Evolutionary conservation across 2,329 filamentous ascomycete species (phyloP).

Genomic region (Aspergillus tamarii): DNA sequence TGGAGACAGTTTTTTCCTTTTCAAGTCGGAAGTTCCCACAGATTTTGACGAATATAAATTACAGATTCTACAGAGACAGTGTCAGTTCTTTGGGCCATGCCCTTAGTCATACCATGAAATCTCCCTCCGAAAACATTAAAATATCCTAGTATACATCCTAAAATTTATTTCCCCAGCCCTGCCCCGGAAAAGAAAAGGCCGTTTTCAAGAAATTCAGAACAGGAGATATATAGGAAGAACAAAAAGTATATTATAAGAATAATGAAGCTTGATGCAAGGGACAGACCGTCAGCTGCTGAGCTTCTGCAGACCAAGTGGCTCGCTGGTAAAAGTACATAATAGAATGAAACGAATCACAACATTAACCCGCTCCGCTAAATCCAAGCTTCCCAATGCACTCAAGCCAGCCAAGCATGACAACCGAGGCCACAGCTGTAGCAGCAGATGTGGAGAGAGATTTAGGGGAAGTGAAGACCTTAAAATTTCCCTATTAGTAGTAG

Average conservation of each 20-base stretch:
- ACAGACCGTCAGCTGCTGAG: slow-evolving; percentile 44
- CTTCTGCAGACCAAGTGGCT: slow-evolving; percentile 45
- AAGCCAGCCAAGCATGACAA: too few relatives aligned
- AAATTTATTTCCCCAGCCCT: background rate
- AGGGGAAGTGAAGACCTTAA: too few relatives aligned
- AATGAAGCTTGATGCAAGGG: slow-evolving; percentile 42
- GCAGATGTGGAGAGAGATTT: too few relatives aligned
- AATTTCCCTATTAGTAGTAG: too few relatives aligned
- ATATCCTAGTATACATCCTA: background rate
- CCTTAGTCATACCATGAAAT: slow-evolving; percentile 1
- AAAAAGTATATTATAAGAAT: slow-evolving; percentile 35
- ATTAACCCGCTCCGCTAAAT: too few relatives aligned
- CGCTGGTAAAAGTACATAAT: too few relatives aligned
- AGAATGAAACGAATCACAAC: too few relatives aligned
- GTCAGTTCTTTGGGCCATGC: background rate
- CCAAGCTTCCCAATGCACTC: too few relatives aligned
- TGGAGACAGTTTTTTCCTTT: slow-evolving; percentile 22
- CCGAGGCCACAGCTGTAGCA: too few relatives aligned
- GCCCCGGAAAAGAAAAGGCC: background rate
- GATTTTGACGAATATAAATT: slow-evolving; percentile 28
- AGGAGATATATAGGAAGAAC: slow-evolving; percentile 35
- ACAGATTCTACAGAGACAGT: slow-evolving; percentile 22
- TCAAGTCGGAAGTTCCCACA: slow-evolving; percentile 25
- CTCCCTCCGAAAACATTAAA: background rate
- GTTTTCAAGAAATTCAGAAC: background rate